Conservation (phyloP, 768 basidiomycete species). For the Kwoniella sp. region DNA sequence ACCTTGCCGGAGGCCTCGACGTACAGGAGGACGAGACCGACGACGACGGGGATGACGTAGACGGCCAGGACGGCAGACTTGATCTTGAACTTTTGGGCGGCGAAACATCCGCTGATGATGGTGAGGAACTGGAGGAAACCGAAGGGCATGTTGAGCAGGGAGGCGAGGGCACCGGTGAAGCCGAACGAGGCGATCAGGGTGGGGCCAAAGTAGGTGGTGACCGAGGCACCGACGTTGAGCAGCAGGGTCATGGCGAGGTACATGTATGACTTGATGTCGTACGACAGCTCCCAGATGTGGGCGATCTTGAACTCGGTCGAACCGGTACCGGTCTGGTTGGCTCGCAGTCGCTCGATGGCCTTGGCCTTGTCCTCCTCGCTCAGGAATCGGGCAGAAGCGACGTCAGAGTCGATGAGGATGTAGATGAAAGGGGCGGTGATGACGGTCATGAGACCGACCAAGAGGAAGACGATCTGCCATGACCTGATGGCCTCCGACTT, state of each 20-base stretch:
- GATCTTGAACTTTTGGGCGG: slow-evolving; percentile 29
- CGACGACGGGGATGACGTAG: slow-evolving; percentile 33
- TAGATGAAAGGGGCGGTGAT: slow-evolving; percentile 40
- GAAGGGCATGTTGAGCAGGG: slow-evolving; percentile 41
- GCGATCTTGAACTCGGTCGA: slow-evolving; percentile 43
- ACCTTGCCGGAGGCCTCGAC: slow-evolving; percentile 1
- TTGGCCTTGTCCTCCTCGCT: slow-evolving; percentile 36
- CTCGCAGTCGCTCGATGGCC: slow-evolving; percentile 44
- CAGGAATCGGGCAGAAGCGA: slow-evolving; percentile 40
- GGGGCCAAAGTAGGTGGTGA: slow-evolving; percentile 40
- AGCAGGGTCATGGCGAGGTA: slow-evolving; percentile 27
- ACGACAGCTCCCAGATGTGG: slow-evolving; percentile 36
- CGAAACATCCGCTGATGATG: slow-evolving; percentile 34
- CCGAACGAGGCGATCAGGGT: slow-evolving; percentile 32
- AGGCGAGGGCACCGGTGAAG: slow-evolving; percentile 25
- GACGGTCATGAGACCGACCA: slow-evolving; percentile 41
- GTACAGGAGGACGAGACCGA: slow-evolving; percentile 40
- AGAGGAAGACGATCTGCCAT: slow-evolving; percentile 46
- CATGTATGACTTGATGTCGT: slow-evolving; percentile 40
- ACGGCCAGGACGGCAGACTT: slow-evolving; percentile 33
- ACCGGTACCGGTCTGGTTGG: slow-evolving; percentile 48
- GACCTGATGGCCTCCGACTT: slow-evolving; percentile 21
- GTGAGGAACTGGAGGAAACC: slow-evolving; percentile 40
- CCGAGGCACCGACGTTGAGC: slow-evolving; percentile 38
- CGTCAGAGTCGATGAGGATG: slow-evolving; percentile 33